A percentile compares a stretch with the other conserved stretches of the same genome.
phyloP scores from a whole-genome alignment of 2,329 filamentous ascomycete genomes.

The Fusarium pseudocircinatum region DNA sequence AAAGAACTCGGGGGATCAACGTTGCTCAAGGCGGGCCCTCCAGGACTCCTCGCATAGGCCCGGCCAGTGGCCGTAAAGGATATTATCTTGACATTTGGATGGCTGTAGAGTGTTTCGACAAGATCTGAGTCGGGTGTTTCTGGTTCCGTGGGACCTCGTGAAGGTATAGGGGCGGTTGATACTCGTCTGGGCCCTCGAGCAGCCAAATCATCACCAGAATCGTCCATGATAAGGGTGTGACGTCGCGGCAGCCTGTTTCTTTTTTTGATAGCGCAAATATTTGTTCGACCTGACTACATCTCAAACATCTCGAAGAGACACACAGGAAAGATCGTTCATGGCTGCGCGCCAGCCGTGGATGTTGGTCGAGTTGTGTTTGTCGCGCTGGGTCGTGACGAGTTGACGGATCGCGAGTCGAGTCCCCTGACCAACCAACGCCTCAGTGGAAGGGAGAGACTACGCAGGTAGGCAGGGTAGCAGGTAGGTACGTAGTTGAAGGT shows the following conservation, averaged over 20 bases:
- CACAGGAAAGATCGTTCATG: conserved; percentile 29
- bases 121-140: conserved; percentile 36
- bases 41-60: conserved; percentile 46
- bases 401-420: conserved; percentile 2
- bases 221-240: conserved; percentile 34
- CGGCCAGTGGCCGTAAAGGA: conserved; percentile 57
- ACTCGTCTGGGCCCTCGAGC: conserved; percentile 48
- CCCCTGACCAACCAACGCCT: conserved; percentile 22
- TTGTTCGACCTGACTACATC: conserved; percentile 20
- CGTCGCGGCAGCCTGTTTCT: neutral
- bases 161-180: conserved; percentile 51
- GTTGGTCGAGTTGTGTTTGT: neutral
- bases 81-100: conserved; percentile 76
- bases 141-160: conserved; percentile 35
- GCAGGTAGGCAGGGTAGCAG: too few species aligned
- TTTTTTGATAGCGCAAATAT: conserved; percentile 23
- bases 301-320: conserved; percentile 39
- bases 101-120: conserved; percentile 78
- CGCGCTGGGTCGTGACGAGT: conserved; percentile 6
- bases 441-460: conserved; percentile 22
- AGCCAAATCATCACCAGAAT: conserved; percentile 31
- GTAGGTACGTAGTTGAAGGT: neutral
- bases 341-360: conserved; percentile 35
- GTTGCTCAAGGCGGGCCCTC: conserved; percentile 42
- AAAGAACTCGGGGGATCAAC: conserved; percentile 69